phyloP scores from a whole-genome alignment of 495 filamentous ascomycete species.

The Xylaria palmicola region DNA sequence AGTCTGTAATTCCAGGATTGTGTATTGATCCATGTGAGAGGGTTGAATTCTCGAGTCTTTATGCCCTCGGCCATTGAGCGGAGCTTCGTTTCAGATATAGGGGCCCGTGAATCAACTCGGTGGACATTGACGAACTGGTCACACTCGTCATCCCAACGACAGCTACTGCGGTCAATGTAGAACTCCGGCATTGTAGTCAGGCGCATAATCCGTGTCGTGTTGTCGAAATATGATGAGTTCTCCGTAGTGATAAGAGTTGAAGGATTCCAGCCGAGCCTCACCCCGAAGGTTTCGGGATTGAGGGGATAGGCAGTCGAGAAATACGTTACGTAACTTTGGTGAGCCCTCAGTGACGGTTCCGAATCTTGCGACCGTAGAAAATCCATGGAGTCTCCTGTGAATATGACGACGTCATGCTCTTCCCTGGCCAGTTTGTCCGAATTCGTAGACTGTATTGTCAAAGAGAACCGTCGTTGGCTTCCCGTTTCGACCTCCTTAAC shows the following conservation, averaged over 20 bases:
- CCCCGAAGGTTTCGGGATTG: not conserved
- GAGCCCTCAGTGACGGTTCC: not conserved
- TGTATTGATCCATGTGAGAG: not conserved
- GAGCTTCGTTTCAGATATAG: not conserved
- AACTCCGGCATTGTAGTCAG: not conserved
- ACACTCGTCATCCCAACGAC: not conserved
- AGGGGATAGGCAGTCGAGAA: not conserved
- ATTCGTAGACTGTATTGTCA: not conserved
- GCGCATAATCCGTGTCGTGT: not conserved
- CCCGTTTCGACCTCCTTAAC: not conserved
- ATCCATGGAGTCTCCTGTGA: not conserved
- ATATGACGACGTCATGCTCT: not conserved
- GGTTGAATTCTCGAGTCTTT: not conserved
- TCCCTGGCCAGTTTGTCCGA: not conserved
- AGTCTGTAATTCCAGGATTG: not conserved
- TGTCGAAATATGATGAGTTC: not conserved
- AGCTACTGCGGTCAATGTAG: not conserved
- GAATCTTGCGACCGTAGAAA: not conserved
- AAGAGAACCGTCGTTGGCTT: conserved; percentile 1
- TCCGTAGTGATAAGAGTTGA: not conserved
- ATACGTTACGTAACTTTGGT: not conserved
- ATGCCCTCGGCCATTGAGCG: not conserved
- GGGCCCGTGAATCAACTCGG: not conserved
- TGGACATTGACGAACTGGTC: not conserved
- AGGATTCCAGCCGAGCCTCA: not conserved